These are phyloP conservation scores for Xylaria multiplex DNA, from an alignment of 2,329 filamentous ascomycete species.

Conservation along the genomic window DNA sequence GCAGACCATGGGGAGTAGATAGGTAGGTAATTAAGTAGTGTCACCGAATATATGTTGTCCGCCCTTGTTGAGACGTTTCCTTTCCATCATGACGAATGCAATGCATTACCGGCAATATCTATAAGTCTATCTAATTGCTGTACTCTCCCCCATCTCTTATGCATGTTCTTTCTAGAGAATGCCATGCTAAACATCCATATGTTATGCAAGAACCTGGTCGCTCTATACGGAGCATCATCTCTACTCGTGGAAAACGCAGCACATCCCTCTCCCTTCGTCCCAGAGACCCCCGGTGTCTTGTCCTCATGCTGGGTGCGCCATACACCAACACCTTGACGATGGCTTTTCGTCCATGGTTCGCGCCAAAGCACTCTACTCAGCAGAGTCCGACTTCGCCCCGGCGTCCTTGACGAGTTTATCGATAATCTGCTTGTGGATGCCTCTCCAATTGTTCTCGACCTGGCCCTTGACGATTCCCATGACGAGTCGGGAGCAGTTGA, in stretches of 20 bases:
- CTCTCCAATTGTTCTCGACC: slow-evolving; percentile 61
- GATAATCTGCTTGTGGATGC: slow-evolving; percentile 62
- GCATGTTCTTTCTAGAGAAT: neutral
- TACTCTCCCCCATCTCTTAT: slow-evolving; percentile 10
- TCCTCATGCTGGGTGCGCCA: too few species aligned
- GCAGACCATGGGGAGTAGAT: too few species aligned
- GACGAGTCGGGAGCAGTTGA: slow-evolving; percentile 62
- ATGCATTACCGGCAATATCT: slow-evolving; percentile 13
- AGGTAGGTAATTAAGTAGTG: too few species aligned
- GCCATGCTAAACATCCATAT: neutral
- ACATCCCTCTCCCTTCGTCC: too few species aligned
- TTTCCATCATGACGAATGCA: neutral
- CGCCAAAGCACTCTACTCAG: too few species aligned
- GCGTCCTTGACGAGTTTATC: slow-evolving; percentile 50
- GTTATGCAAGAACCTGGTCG: neutral
- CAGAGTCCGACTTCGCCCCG: too few species aligned
- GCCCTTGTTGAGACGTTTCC: neutral
- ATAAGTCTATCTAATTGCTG: slow-evolving; percentile 16
- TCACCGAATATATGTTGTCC: too few species aligned
- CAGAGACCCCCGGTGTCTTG: too few species aligned
- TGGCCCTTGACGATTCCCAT: slow-evolving; percentile 60
- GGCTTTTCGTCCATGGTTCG: neutral
- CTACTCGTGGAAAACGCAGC: too few species aligned
- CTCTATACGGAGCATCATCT: too few species aligned
- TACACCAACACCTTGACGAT: too few species aligned